Evolutionary conservation across 1,284 basidiomycete species (phyloP).

Genomic region (Tremellales sp.): DNA sequence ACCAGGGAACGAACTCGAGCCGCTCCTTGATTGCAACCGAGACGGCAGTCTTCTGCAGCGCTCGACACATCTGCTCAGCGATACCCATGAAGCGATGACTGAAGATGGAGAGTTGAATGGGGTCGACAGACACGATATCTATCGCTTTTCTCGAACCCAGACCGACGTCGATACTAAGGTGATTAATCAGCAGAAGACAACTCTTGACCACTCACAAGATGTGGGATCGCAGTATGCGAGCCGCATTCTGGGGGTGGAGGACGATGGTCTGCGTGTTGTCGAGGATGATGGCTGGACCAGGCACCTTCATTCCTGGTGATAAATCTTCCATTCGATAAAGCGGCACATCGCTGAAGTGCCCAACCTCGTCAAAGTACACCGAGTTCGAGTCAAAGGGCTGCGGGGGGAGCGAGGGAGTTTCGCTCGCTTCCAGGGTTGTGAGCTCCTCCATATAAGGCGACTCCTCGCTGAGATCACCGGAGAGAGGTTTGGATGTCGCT

Average conservation of each 20-base stretch:
- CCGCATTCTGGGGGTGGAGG: slow-evolving; percentile 22
- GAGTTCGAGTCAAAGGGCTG: slow-evolving; percentile 14
- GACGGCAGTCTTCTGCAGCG: slow-evolving; percentile 3
- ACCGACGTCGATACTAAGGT: slow-evolving; percentile 7
- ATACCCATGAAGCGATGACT: slow-evolving; percentile 52
- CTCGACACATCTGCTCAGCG: slow-evolving; percentile 21
- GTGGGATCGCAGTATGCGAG: slow-evolving; percentile 1
- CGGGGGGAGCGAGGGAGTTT: slow-evolving; percentile 1
- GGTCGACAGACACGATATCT: slow-evolving; percentile 12
- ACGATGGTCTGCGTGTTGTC: slow-evolving; percentile 32
- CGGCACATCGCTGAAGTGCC: slow-evolving; percentile 2
- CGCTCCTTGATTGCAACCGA: slow-evolving; percentile 3
- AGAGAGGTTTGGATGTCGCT: slow-evolving; percentile 19
- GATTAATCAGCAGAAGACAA: neutral
- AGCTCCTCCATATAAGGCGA: slow-evolving; percentile 21
- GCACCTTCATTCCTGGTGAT: slow-evolving; percentile 10
- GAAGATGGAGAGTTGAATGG: slow-evolving; percentile 52
- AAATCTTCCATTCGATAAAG: slow-evolving; percentile 8
- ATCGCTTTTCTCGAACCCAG: slow-evolving; percentile 4
- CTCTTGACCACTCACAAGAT: slow-evolving; percentile 5
- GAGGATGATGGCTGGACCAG: slow-evolving; percentile 24
- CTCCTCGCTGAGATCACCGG: slow-evolving; percentile 11
- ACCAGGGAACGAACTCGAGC: neutral
- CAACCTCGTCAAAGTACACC: slow-evolving; percentile 7
- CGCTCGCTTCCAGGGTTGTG: slow-evolving; percentile 8